A percentile compares a stretch with the other conserved stretches of the same genome.
Conservation (phyloP, 179 eudicot species). For the Silene noctiflora region DNA sequence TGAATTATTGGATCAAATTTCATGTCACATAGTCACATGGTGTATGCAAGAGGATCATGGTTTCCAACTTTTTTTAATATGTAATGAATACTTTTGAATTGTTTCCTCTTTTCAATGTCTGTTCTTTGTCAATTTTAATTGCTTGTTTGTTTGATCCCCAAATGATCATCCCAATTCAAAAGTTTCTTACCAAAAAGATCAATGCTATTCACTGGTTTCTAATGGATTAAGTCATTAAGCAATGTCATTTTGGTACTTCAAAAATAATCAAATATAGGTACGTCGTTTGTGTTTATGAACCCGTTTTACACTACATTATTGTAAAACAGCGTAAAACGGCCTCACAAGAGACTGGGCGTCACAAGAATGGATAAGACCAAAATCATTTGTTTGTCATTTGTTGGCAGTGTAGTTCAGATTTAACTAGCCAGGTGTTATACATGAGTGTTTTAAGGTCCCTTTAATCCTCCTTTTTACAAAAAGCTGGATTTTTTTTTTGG, state of each 20-base stretch:
- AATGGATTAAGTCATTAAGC: no score
- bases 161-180: background rate
- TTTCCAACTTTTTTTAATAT: no score
- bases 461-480: background rate
- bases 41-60: background rate
- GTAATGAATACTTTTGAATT: background rate
- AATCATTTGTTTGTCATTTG: background rate
- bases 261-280: no score
- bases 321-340: no score
- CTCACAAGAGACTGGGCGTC: no score
- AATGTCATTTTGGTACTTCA: no score
- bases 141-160: background rate
- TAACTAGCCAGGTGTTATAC: background rate
- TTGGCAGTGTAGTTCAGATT: background rate
- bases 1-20: background rate
- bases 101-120: background rate
- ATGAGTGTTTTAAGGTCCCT: background rate
- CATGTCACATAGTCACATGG: background rate
- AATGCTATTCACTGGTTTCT: no score
- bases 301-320: no score
- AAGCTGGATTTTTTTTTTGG: background rate
- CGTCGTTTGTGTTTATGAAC: no score
- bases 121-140: background rate
- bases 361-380: background rate
- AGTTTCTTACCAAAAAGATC: background rate